Evolutionary conservation across 208 protist genomes (phyloP).

Genomic region (Leishmania turanica): DNA sequence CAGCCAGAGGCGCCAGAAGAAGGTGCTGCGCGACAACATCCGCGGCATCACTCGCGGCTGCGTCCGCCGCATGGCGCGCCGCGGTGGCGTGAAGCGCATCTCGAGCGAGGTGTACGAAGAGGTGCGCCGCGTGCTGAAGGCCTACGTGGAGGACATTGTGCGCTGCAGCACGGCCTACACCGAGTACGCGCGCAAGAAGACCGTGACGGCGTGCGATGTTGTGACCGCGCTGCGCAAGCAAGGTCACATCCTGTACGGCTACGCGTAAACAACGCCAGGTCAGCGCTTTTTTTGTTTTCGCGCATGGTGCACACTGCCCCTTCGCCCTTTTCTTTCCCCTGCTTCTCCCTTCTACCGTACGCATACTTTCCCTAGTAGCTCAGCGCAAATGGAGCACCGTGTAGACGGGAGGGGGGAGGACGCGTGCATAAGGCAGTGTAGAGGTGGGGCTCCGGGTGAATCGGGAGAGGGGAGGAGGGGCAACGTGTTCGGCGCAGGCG

Average conservation of each 20-base stretch:
- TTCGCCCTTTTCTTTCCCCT: not conserved
- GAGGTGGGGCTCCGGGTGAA: not conserved
- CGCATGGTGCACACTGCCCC: not conserved
- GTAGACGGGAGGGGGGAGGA: not conserved
- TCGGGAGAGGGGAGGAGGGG: not conserved
- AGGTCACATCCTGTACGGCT: constrained; percentile 91
- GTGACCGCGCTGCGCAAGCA: constrained; percentile 90
- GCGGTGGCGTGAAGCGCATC: constrained; percentile 94
- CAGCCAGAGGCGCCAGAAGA: constrained; percentile 84
- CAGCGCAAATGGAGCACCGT: not conserved
- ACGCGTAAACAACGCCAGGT: constrained; percentile 38
- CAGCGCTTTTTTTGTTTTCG: not conserved
- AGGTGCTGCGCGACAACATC: constrained; percentile 89
- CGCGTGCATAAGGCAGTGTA: not conserved
- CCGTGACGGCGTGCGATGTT: constrained; percentile 84
- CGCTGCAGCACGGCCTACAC: constrained; percentile 86
- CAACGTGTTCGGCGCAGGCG: not conserved
- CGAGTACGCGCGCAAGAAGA: constrained; percentile 84
- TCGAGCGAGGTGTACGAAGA: constrained; percentile 69
- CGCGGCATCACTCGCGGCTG: constrained; percentile 84
- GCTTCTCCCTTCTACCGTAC: not conserved
- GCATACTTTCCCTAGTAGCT: not conserved
- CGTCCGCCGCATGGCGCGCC: constrained; percentile 90
- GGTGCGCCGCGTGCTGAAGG: constrained; percentile 80
- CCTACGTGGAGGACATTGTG: constrained; percentile 83